These are phyloP conservation scores for Schrenkiella parvula DNA, from an alignment of 345 rosid species.

Conservation along the genomic window DNA sequence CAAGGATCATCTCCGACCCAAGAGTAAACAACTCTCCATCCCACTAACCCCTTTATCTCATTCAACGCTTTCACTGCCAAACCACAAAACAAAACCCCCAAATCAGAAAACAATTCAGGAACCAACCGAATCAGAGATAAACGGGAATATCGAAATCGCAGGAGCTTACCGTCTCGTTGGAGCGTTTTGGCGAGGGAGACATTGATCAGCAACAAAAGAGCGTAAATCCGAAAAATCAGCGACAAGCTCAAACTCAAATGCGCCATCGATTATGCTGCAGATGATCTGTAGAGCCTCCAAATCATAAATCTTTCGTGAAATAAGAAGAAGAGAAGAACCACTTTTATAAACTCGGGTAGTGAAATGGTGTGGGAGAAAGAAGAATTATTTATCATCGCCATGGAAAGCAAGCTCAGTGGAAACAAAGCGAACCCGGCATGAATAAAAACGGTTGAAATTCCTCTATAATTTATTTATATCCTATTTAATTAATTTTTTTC, in stretches of 20 bases:
- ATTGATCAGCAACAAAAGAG: slow-evolving; percentile 8
- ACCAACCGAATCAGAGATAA: neutral
- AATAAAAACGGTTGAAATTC: slow-evolving; percentile 9
- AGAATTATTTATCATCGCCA: slow-evolving; percentile 23
- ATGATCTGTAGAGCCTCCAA: neutral
- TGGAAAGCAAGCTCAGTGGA: slow-evolving; percentile 26
- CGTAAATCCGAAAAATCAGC: slow-evolving; percentile 13
- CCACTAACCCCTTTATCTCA: slow-evolving; percentile 60
- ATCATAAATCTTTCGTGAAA: neutral
- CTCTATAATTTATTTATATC: neutral
- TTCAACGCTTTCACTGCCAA: slow-evolving; percentile 65
- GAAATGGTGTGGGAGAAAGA: slow-evolving; percentile 19
- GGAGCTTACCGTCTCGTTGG: slow-evolving; percentile 44
- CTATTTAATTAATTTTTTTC: neutral
- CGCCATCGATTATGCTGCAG: slow-evolving; percentile 3
- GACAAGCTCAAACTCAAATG: slow-evolving; percentile 12
- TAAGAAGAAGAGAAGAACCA: slow-evolving; percentile 16
- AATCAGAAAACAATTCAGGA: neutral
- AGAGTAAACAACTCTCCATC: slow-evolving; percentile 70
- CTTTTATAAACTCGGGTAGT: neutral
- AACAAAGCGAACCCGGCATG: slow-evolving; percentile 16
- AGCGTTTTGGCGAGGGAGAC: slow-evolving; percentile 52
- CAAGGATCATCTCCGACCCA: slow-evolving; percentile 88
- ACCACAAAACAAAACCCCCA: neutral
- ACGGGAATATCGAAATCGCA: neutral